A percentile compares a stretch with the other conserved stretches of the same genome.
Conservation (phyloP, 164 flowering plant genomes). For the Euptelea pleiosperma region DNA sequence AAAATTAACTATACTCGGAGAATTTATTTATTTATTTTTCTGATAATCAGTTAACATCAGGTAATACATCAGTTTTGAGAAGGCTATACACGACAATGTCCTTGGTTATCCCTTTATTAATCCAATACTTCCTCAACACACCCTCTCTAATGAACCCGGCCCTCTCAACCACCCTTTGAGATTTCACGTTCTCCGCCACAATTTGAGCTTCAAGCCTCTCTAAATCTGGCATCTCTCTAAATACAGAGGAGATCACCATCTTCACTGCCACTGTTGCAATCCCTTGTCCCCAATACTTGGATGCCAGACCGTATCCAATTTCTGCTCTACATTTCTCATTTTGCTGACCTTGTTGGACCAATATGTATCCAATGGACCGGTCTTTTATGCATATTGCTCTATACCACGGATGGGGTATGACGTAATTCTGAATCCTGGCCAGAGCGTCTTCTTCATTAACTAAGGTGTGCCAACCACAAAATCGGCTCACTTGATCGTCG, state of each 20-base stretch:
- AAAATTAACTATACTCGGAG: no score
- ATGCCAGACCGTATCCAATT: slow-evolving; percentile 57
- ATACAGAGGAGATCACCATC: slow-evolving; percentile 39
- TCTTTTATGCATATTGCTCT: slow-evolving; percentile 55
- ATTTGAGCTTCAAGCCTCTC: slow-evolving; percentile 72
- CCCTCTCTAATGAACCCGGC: slow-evolving; percentile 43
- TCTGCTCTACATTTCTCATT: slow-evolving; percentile 48
- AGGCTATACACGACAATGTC: slow-evolving; percentile 57
- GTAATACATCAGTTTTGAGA: slow-evolving; percentile 38
- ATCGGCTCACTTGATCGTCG: slow-evolving; percentile 34
- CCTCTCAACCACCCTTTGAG: slow-evolving; percentile 71
- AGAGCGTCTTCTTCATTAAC: slow-evolving; percentile 44
- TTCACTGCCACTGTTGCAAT: slow-evolving; percentile 61
- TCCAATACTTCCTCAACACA: slow-evolving; percentile 31
- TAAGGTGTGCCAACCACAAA: slow-evolving; percentile 41
- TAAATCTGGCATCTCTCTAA: slow-evolving; percentile 52
- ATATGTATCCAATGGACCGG: slow-evolving; percentile 51
- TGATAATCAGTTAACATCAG: no score
- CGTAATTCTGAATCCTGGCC: no score
- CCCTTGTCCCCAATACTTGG: slow-evolving; percentile 67
- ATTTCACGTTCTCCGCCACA: slow-evolving; percentile 51
- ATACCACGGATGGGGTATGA: slow-evolving; percentile 56
- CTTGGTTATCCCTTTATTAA: slow-evolving; percentile 39
- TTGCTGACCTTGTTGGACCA: slow-evolving; percentile 17
- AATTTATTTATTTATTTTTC: no score